Evolutionary conservation across 2,329 filamentous ascomycete genomes (phyloP), one percentile per base, ranked within the genome.

Genomic region (Elsinoe fawcettii): DNA sequence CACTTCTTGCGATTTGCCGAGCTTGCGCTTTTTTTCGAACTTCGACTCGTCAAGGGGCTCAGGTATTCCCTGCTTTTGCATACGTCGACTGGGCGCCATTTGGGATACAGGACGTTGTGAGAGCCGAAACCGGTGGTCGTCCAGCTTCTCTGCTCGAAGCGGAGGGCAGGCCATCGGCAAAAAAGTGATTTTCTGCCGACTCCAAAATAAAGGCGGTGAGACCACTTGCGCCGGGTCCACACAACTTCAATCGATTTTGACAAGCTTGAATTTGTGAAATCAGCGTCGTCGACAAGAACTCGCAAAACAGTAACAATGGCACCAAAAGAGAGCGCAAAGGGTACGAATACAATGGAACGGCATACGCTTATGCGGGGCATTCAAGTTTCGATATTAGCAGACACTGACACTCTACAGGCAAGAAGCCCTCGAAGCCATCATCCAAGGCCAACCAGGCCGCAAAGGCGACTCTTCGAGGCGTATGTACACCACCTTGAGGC

Each of bases 401-500:
- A 12, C 5, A 16, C 49, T 53, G 22, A 53, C 16, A 20, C 11
- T 53, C 3, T 11, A 25, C 20, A 53, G 49, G 49, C 49, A 53
- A 39, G 32, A 53, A 53, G 49, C n/a, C 30, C 49, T 39, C 49
- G 3, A 93, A 93, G 83, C 72, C 79, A 69, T 77, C 75, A 70
- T 75, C 76, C 69, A 86, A 95, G 84, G 93, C 93, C 79, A 87
- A 85, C 71, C 85, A 86, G 74, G 93, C 93, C 75, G 88, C 93
- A 71, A 97, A 99, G 84, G 88, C 93, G 75, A 88, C 90, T 73
- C 86, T 97, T 71, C 90, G 90, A 80, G 92, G 91, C 77, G 90
- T 95, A 90, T 81, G 89, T 86, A 65, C 61, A 60, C 61, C 67
- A 67, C 68, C 68, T 71, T 70, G 70, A 74, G 70, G 70, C 72